Evolutionary conservation across 495 filamentous ascomycete species (phyloP).

Genomic region (Penicillium nucicola): DNA sequence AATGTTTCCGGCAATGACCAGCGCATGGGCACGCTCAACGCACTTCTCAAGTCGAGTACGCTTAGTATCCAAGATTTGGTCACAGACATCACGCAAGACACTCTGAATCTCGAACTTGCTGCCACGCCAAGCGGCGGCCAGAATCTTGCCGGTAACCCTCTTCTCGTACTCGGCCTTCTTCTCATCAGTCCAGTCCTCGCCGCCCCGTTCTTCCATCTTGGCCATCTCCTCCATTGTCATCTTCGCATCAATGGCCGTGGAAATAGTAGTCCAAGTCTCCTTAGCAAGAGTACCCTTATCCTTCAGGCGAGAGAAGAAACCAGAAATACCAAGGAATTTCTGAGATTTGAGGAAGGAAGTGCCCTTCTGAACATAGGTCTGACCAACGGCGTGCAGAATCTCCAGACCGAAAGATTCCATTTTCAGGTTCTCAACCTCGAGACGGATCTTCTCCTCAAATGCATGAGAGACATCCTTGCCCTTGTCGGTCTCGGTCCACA

Average conservation of each 20-base stretch:
- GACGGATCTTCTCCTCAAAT: constrained; percentile 89
- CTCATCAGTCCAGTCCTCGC: constrained; percentile 98
- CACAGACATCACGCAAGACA: constrained; percentile 86
- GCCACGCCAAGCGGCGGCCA: constrained; percentile 96
- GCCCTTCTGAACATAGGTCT: constrained; percentile 83
- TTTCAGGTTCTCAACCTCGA: constrained; percentile 96
- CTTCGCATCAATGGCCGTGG: constrained; percentile 95
- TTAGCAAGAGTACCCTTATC: constrained; percentile 96
- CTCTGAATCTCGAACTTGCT: constrained; percentile 98
- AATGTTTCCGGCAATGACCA: constrained; percentile 84
- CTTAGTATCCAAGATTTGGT: constrained; percentile 71
- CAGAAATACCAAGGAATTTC: constrained; percentile 93
- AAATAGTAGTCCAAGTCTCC: constrained; percentile 97
- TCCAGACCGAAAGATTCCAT: constrained; percentile 99
- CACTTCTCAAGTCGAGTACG: constrained; percentile 78
- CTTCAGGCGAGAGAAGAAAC: constrained; percentile 90
- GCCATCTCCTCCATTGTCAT: constrained; percentile 99
- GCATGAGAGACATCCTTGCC: constrained; percentile 76
- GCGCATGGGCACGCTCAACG: constrained; percentile 82
- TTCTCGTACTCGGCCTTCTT: constrained; percentile 95
- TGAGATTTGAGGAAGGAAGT: constrained; percentile 87
- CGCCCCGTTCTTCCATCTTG: constrained; percentile 88
- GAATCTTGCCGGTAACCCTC: constrained; percentile 93
- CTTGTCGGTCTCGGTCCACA: constrained; percentile 98
- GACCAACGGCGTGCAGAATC: constrained; percentile 92